phyloP scores from a whole-genome alignment of 257 asterid genomes.

The Fraxinus excelsior region DNA sequence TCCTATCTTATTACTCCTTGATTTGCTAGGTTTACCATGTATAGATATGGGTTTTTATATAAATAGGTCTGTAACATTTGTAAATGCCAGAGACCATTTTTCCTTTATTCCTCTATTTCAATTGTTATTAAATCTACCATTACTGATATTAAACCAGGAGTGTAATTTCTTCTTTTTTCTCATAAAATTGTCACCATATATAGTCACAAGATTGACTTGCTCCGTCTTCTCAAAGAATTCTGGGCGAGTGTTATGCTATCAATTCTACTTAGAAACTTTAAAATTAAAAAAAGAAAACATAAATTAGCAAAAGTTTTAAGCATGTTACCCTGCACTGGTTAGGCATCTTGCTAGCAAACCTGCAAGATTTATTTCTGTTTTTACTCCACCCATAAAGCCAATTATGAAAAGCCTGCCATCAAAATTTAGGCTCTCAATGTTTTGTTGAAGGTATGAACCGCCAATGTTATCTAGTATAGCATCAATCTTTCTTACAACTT shows the following conservation, averaged over 20 bases:
- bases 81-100: too few relatives aligned
- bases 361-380: slow-evolving; percentile 67
- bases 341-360: slow-evolving; percentile 70
- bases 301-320: slow-evolving; percentile 9
- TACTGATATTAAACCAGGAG: too few relatives aligned
- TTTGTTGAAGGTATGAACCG: slow-evolving; percentile 67
- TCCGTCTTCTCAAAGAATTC: neutral
- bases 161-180: too few relatives aligned
- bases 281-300: neutral
- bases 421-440: slow-evolving; percentile 67
- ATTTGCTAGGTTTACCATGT: too few relatives aligned
- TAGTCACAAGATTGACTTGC: neutral
- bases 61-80: too few relatives aligned
- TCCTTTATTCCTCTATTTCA: too few relatives aligned
- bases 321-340: slow-evolving; percentile 73
- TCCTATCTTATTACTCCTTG: too few relatives aligned
- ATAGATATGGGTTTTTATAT: too few relatives aligned
- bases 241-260: neutral
- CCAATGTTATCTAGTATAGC: slow-evolving; percentile 86
- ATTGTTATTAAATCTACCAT: too few relatives aligned
- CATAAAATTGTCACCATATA: too few relatives aligned
- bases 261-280: neutral
- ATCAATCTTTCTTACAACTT: too few relatives aligned
- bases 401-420: slow-evolving; percentile 92
- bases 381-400: slow-evolving; percentile 87